These are phyloP conservation scores for Francoa sonchifolia DNA, from an alignment of 441 rosid species.

Conservation along the genomic window DNA sequence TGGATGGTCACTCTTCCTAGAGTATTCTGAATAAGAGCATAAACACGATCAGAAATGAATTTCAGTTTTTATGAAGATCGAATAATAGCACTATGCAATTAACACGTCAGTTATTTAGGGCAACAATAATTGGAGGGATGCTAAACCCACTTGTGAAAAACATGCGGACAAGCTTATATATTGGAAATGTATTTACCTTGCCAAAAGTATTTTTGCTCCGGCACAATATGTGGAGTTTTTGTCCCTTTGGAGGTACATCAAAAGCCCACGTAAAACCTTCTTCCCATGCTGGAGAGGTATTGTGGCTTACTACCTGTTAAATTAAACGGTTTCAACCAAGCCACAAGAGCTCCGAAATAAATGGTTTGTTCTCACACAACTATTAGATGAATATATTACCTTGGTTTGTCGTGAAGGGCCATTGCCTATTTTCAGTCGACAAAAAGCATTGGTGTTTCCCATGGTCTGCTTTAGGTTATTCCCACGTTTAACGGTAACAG, in stretches of 20 bases:
- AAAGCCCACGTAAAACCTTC: conserved; percentile 88
- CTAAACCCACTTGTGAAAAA: neutral
- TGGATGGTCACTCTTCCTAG: conserved; percentile 50
- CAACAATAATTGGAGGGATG: neutral
- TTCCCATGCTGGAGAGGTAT: conserved; percentile 68
- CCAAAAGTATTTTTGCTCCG: conserved; percentile 84
- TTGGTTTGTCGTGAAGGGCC: conserved; percentile 71
- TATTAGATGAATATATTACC: conserved; percentile 27
- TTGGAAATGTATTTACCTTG: conserved; percentile 41
- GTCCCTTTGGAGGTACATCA: conserved; percentile 92
- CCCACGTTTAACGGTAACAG: conserved; percentile 72
- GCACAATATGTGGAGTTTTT: conserved; percentile 86
- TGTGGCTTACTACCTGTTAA: conserved; percentile 60
- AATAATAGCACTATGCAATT: neutral
- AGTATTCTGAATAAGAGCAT: conserved; percentile 34
- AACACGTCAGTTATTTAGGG: neutral
- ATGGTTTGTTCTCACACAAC: neutral
- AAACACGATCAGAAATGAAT: conserved; percentile 4
- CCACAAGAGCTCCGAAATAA: neutral
- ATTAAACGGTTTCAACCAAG: neutral
- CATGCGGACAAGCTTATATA: too few relatives aligned
- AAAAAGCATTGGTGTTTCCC: conserved; percentile 78
- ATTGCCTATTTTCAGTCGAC: conserved; percentile 62
- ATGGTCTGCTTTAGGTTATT: conserved; percentile 66
- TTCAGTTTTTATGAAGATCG: neutral